Conservation (phyloP, 164 flowering plant species). For the Sedum album region DNA sequence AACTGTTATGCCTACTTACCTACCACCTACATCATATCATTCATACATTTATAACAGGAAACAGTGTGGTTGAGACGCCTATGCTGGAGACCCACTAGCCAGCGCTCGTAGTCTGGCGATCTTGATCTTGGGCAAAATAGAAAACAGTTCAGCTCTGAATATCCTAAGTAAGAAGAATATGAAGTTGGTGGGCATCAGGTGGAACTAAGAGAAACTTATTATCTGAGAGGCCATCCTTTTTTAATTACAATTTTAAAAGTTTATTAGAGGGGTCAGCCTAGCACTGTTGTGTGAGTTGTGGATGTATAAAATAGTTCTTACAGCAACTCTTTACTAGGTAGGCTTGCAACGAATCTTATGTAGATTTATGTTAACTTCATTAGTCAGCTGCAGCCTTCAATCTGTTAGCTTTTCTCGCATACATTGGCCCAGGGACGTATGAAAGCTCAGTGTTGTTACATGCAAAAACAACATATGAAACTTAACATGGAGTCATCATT, state of each 20-base stretch:
- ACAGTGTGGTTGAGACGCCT: slow-evolving; percentile 30
- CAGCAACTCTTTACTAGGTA: too few species aligned
- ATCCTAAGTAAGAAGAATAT: too few species aligned
- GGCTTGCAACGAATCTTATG: too few species aligned
- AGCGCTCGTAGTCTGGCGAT: not conserved
- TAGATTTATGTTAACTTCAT: too few species aligned
- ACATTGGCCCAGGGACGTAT: not conserved
- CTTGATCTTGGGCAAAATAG: not conserved
- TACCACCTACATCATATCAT: not conserved
- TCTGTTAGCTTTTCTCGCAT: not conserved
- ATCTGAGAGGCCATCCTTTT: too few species aligned
- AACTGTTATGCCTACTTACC: too few species aligned
- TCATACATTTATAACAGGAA: slow-evolving; percentile 19
- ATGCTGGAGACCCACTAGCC: slow-evolving; percentile 20
- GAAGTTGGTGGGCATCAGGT: too few species aligned
- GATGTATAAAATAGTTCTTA: not conserved
- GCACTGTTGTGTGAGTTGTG: not conserved
- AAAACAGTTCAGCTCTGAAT: too few species aligned
- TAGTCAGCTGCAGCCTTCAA: not conserved
- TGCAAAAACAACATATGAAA: too few species aligned
- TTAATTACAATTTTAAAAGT: too few species aligned
- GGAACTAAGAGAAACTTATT: too few species aligned
- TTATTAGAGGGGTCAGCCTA: too few species aligned
- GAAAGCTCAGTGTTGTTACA: not conserved
- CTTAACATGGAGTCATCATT: not conserved